A percentile compares a stretch with the other conserved stretches of the same genome.
Conservation (phyloP, 1,139 yeast genomes). For the Candida sanyaensis region DNA sequence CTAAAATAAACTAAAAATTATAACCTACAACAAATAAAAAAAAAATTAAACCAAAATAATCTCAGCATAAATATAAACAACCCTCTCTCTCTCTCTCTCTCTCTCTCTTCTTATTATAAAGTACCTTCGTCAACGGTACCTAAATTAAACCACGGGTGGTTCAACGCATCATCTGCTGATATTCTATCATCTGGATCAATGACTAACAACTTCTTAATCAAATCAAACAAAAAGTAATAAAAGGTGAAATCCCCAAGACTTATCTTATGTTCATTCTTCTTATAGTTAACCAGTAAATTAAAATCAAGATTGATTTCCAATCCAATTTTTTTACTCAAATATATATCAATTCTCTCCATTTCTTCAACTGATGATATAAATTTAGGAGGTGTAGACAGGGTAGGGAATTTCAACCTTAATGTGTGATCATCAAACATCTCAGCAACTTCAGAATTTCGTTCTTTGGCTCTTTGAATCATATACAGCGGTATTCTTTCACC, state of each 20-base stretch:
- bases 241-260: slow-evolving; percentile 61
- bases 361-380: slow-evolving; percentile 55
- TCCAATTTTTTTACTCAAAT: slow-evolving; percentile 43
- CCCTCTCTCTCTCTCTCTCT: not conserved
- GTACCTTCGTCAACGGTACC: slow-evolving; percentile 81
- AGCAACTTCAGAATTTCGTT: slow-evolving; percentile 45
- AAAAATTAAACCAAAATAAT: not conserved
- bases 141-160: slow-evolving; percentile 75
- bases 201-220: slow-evolving; percentile 59
- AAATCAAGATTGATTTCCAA: slow-evolving; percentile 42
- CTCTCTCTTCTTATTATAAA: not conserved
- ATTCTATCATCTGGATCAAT: slow-evolving; percentile 66
- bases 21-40: not conserved
- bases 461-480: slow-evolving; percentile 38
- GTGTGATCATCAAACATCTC: slow-evolving; percentile 21
- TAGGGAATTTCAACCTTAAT: slow-evolving; percentile 36
- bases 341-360: slow-evolving; percentile 52
- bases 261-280: slow-evolving; percentile 39
- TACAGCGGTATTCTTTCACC: slow-evolving; percentile 43
- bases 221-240: slow-evolving; percentile 76
- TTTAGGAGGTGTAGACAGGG: slow-evolving; percentile 42
- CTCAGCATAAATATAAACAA: not conserved
- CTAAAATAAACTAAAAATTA: not conserved
- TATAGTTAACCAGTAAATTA: slow-evolving; percentile 43
- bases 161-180: slow-evolving; percentile 68